Base-by-base conservation (phyloP, 1,284 basidiomycete species). In the Macrocystidia cucumis region DNA sequence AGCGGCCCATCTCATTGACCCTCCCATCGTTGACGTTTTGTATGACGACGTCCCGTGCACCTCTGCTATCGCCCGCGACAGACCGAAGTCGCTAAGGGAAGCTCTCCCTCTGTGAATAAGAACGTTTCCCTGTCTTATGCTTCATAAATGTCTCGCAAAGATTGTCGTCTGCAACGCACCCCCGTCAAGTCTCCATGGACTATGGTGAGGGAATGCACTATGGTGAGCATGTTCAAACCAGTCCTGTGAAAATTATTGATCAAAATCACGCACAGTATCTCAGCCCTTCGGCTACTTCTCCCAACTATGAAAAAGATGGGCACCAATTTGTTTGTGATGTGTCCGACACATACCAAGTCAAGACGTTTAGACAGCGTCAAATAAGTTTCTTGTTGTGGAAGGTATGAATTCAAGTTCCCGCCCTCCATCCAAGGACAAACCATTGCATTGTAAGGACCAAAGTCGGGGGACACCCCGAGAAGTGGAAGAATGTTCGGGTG, bases 341-440 rank as follows among this genome's bases (percentile, higher is more conserved):
- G 5, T 25, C 11, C 22, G 32, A 27, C 11, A 45, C 52, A 35
- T 36, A 62, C 60, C 31, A 63, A 34, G 35, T 54, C 51, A 22
- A 63, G 35, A 20, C 61, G 51, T 40, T 65, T 60, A 17, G 52
- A 43, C 35, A 58, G 51, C 6, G 54, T 54, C 26, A 65, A 38
- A 18, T 61, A 51, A 42, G 63, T 60, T 4, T 60, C 59, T 37
- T 43, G 52, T 17, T 47, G 42, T 38, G 67, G 65, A 42, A 72
- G 43, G 43, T 69, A 67, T 38, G 59, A 61, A 21, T 56, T 62
- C 2, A 68, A 46, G 18, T 60, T 68, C 2, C 69, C 69, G 27
- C 69, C 59, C 8, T 66, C 60, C 37, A 62, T 50, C 68, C 68
- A 71, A 0, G 68, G 69, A 29, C 61, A 72, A 5, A 71, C 66